Conservation (phyloP, 768 basidiomycete species). For the Pluteus cervinus region DNA sequence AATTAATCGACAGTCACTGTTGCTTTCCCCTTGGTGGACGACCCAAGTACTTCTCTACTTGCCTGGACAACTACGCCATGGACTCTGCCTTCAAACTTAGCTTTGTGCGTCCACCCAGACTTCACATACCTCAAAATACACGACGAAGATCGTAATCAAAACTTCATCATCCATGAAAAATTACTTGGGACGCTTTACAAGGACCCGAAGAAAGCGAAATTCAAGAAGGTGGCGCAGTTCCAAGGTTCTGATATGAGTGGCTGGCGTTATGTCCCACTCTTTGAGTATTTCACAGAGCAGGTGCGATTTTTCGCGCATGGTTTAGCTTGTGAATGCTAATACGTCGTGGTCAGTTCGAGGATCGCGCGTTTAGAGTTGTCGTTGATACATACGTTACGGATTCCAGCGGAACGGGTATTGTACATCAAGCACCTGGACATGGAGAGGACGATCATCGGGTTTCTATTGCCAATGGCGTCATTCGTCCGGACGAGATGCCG, state of each 20-base stretch:
- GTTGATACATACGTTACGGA: conserved; percentile 92
- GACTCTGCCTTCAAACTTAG: conserved; percentile 95
- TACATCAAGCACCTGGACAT: conserved; percentile 97
- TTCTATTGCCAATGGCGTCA: conserved; percentile 74
- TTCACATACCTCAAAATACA: conserved; percentile 96
- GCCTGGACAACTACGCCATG: conserved; percentile 99
- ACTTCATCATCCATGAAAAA: conserved; percentile 88
- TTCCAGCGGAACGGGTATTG: conserved; percentile 93
- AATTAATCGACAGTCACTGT: conserved; percentile 61
- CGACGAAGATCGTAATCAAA: conserved; percentile 78
- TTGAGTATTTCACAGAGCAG: conserved; percentile 95
- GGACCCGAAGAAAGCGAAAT: conserved; percentile 95
- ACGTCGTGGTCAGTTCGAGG: conserved; percentile 60
- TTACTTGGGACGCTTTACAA: conserved; percentile 89
- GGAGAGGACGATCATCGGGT: conserved; percentile 99
- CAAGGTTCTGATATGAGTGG: conserved; percentile 92
- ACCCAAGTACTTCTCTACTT: conserved; percentile 81
- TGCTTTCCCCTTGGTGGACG: conserved; percentile 88
- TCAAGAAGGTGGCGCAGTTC: conserved; percentile 84
- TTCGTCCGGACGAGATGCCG: conserved; percentile 87
- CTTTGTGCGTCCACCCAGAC: conserved; percentile 93
- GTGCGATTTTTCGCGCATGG: conserved; percentile 28
- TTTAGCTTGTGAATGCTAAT: neutral
- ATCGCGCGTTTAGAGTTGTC: conserved; percentile 85
- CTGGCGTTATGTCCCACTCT: conserved; percentile 92